Evolutionary conservation across 495 filamentous ascomycete genomes (phyloP), one percentile per base, ranked within the genome.

Genomic region (Zalerion maritima): DNA sequence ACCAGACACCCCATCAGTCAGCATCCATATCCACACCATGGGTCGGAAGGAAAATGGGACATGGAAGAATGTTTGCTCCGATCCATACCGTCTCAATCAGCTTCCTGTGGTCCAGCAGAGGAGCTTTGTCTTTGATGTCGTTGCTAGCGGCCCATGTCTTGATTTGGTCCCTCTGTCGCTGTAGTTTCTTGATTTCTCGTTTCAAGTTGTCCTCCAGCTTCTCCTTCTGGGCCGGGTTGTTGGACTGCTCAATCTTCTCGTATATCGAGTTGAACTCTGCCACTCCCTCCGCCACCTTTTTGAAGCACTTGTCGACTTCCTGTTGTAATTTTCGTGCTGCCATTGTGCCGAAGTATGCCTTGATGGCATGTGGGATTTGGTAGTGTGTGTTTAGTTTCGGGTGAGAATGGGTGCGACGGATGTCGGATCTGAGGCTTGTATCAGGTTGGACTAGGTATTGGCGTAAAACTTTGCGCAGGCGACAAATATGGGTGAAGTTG

Each of bases 121-220:
- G 91, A 37, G 77, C 78, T 64, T 97, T 97, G 56, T 97, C 89
- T 59, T 97, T 97, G 66, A 97, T 91, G 46, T 97, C 89, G 61
- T 89, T 94, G 52, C 76, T 80, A 2, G 84, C 78, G 2, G 84
- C 85, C 89, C 89, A 97, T 66, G 85, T 81, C 59, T 97, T 97
- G 64, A 97, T 94, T 61, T 96, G 87, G 54, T 97, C 89, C 35
- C 89, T 81, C 56, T 85, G 78, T 40, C 89, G 67, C 57, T 97
- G 89, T 12, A 97, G 75, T 67, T 97, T 97, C 73, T 97, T 97
- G 72, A 96, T 96, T 60, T 96, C 91, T 40, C 87, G 79, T 61
- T 97, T 97, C 38, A 97, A 68, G 46, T 86, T 78, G 52, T 97
- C 89, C 55, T 96, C 89, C 19, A 89, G 71, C 62, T 94, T 96